Conservation (phyloP, 352 stramenopile species). For the Globisporangium polare region DNA sequence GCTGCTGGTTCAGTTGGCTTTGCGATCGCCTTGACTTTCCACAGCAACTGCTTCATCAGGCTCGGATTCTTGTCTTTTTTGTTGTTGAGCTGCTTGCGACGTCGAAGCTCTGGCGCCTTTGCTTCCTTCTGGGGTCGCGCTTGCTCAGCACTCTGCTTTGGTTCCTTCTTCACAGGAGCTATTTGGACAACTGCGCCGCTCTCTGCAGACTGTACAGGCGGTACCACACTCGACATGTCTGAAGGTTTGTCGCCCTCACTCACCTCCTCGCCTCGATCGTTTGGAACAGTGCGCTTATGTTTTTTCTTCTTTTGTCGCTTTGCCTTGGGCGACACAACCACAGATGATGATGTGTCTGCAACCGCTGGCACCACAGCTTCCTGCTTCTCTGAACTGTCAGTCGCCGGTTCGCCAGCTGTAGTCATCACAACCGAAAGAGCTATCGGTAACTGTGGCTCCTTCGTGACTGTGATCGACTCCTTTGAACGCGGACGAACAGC, state of each 20-base stretch:
- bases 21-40: constrained; percentile 42
- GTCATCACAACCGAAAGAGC: too few relatives aligned
- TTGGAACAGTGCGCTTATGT: background rate
- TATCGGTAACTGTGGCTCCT: background rate
- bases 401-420: background rate
- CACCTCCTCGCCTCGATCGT: background rate
- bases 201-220: background rate
- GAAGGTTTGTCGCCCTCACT: background rate
- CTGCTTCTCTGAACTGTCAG: background rate
- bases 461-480: background rate
- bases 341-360: background rate
- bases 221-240: background rate
- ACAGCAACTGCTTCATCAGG: constrained; percentile 57
- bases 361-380: background rate
- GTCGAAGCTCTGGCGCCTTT: constrained; percentile 4
- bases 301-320: constrained; percentile 16
- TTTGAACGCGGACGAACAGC: background rate
- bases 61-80: constrained; percentile 12
- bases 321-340: constrained; percentile 4
- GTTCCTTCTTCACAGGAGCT: background rate
- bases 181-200: background rate
- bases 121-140: background rate
- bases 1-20: constrained; percentile 7
- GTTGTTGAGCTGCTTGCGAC: constrained; percentile 11
- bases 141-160: constrained; percentile 4